Evolutionary conservation across 495 filamentous ascomycete genomes (phyloP), one percentile per base, ranked within the genome.

Genomic region (Trypethelium eluteriae): DNA sequence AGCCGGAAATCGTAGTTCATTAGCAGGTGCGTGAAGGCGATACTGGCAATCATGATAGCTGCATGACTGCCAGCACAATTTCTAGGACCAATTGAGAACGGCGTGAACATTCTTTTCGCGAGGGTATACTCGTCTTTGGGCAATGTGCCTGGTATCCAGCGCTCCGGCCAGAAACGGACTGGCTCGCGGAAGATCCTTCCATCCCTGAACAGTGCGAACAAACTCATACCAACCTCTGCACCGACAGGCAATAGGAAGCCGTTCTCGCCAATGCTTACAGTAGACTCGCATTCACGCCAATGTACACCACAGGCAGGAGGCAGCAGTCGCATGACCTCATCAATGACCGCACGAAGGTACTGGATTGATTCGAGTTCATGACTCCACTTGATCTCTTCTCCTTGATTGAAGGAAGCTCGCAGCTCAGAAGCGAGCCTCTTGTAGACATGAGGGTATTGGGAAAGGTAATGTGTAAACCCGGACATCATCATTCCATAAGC

Each of bases 321-420:
- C 10, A 67, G 41, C 14, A 67, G 41, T 44, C 66, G 66, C 66
- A 67, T 64, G 39, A 67, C 66, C 41, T 67, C 62, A 34, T 67
- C 61, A 53, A 67, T 67, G 41, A 67, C 66, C 34, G 66, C 66
- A 44, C 66, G 66, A 39, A 67, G 66, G 39, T 67, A 67, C 34
- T 41, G 35, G 34, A 35, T 67, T 38, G 66, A 64, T 25, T 67
- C 66, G 46, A 67, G 66, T 34, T 67, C 35, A 9, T n/a, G 39
- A 16, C 62, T 39, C 66, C 62, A 67, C 9, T 18, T 39, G 61
- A 67, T 67, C 6, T 35, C 56, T 47, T 67, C 61, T 12, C 66
- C 61, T 3, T 49, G 66, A 36, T 67, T 64, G 41, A 64, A 67
- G n/a, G 50, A 49, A 5, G 25, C 36, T 34, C 66, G 59, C 66